Evolutionary conservation across 225 moss, liverwort and hornwort species (phyloP), one percentile per base, ranked within the genome.

Genomic region (Anthoceros angustus): DNA sequence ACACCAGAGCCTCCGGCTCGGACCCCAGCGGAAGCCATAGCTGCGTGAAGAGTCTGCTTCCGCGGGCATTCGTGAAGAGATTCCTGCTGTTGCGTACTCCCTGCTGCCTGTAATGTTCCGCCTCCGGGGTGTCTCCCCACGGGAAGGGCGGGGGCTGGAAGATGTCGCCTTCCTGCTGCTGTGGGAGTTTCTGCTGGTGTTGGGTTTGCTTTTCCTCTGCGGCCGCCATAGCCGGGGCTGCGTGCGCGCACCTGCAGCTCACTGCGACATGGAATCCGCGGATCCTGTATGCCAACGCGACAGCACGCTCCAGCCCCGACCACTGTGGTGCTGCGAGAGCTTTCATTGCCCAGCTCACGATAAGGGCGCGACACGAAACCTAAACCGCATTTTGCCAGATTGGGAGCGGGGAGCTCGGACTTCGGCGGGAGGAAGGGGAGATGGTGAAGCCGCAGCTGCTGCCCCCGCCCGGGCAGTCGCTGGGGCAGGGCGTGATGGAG

Each of bases 361-460:
- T 32, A 32, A 32, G 4, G 32, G 32, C 32, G 32, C 4, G 32
- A 4, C 32, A 32, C 32, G 32, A 32, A 32, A 32, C 32, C 32
- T 32, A 32, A 32, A 1, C 1, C 4, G 32, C 32, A 32, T 32
- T 32, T 4, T 1, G 32, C 46, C 12, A 12, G 2, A 48, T 48
- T 48, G 46, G 46, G 1, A 48, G 46, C 18, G 2, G 14, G 1
- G 12, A 48, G 14, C 46, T 12, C 46, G 2, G 2, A 48, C 5
- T 18, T 48, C 2, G 46, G 46, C 18, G 15, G 14, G n/a, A 7
- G 18, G 18, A 1, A 23, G 6, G 45, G 45, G 2, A 55, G n/a
- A 98, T 98, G 98, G 89, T 92, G 74, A 82, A 86, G 78, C 82
- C 88, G 42, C 80, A 87, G 85, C 76, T 98, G 48, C 74, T 92